These are phyloP conservation scores for Psophocarpus tetragonolobus DNA, from an alignment of 306 rosid species.

Conservation along the genomic window DNA sequence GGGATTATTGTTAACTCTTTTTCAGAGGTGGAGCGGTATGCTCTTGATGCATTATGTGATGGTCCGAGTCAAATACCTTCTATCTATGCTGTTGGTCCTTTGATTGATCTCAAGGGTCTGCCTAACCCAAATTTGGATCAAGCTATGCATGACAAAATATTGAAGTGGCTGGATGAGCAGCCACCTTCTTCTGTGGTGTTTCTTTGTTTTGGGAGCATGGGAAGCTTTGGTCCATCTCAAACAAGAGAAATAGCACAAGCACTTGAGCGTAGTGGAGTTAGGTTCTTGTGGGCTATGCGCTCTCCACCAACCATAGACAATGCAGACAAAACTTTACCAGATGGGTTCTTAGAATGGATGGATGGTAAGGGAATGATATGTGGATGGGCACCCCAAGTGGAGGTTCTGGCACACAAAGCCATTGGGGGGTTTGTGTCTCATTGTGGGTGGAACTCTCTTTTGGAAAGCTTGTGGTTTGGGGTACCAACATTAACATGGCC, in stretches of 20 bases:
- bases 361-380: conserved; percentile 58
- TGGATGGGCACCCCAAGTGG: conserved; percentile 70
- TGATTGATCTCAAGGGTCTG: conserved; percentile 44
- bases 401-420: conserved; percentile 53
- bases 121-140: conserved; percentile 42
- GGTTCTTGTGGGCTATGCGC: conserved; percentile 61
- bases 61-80: conserved; percentile 42
- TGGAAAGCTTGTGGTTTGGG: conserved; percentile 74
- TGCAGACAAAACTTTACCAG: conserved; percentile 41
- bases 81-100: conserved; percentile 60
- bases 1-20: conserved; percentile 61
- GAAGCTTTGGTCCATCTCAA: conserved; percentile 53
- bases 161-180: conserved; percentile 64
- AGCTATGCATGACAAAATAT: conserved; percentile 43
- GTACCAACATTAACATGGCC: conserved; percentile 76
- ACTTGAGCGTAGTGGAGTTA: conserved; percentile 45
- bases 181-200: conserved; percentile 53
- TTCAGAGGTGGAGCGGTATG: conserved; percentile 46
- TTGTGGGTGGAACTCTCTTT: conserved; percentile 71
- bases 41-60: conserved; percentile 36
- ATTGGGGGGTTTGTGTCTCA: conserved; percentile 62
- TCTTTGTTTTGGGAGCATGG: conserved; percentile 70
- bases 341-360: conserved; percentile 59
- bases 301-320: conserved; percentile 32
- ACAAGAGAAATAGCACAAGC: conserved; percentile 58